Base-by-base conservation (phyloP, 441 rosid species). In the Brassica hybrid region DNA sequence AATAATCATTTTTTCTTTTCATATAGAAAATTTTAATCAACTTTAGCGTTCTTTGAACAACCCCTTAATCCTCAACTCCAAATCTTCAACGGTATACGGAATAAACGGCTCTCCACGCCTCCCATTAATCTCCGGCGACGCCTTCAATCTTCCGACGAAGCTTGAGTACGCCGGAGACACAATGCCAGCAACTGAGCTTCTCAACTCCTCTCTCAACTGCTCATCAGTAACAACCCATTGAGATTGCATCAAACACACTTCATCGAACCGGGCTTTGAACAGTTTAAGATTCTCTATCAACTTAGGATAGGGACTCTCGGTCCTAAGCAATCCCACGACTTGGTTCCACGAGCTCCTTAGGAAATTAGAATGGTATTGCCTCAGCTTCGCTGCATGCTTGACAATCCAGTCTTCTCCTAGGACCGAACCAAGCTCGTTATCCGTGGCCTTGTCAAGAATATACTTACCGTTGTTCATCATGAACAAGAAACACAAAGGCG, bases 381-480 rank as follows among this genome's bases (percentile, higher is more conserved):
- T 81, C 38, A 89, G 80, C 76, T 93, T 93, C 0, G 91, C 96
- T 11, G 69, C 54, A 67, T 90, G 96, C 79, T 93, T 95, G 43
- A 90, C 80, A 2, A 91, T 86, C 98, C 98, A 95, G 61, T 88
- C 97, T 27, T 95, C 97, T 11, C 97, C 95, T 12, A 93, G 72
- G 71, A 95, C 84, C 3, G 82, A 81, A 9, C 91, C 90, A 18
- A 93, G 82, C 68, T 95, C 97, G 10, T 83, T 85, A 72, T 88
- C 95, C 52, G 65, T 86, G 6, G 82, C 93, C 84, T 95, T 95
- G 65, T 91, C 92, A 56, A 88, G 88, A 78, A 95, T 88, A 76
- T 95, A 95, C 82, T 84, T 90, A 17, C 81, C 90, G 71, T 93
- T 95, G 70, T 95, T 95, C 95, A 95, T 87, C 95, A 93, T 85